Evolutionary conservation across 2,329 filamentous ascomycete genomes (phyloP), one percentile per base, ranked within the genome.

Genomic region (Nigrospora osmanthi): DNA sequence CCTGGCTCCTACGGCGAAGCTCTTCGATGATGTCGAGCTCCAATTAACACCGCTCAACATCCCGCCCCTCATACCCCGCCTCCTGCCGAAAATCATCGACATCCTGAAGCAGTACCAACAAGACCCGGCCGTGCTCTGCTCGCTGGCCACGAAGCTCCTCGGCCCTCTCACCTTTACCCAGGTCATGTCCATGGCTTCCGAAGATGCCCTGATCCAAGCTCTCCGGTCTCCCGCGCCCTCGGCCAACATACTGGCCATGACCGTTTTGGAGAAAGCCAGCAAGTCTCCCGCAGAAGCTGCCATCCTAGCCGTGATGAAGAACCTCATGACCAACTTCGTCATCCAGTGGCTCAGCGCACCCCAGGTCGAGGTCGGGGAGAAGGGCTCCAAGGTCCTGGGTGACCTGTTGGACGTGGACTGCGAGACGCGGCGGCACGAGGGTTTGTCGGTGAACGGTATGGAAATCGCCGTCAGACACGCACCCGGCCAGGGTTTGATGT

Each of bases 1-100:
- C 0, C 58, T 68, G 1, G 57, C 64, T 1, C 62, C 77, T 33
- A 60, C 73, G 47, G 60, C 63, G 11, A 73, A 72, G 51, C 64
- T 82, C 2, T 75, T 83, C 47, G 79, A 82, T 54, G 64, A 78
- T 54, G 71, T 82, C 38, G 72, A 77, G 53, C 69, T 81, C 4
- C 77, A 81, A 54, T 64, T 83, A 14, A 80, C 68, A 36, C 7
- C 19, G 4, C 28, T 59, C 49, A 80, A 79, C 53, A 76, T 70
- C 32, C 69, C 68, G 0, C 63, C 71, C 3, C 61, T 82, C 10
- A 70, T 80, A 19, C 70, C 71, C 16, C 67, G 62, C 2, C 63
- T 82, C 17, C 71, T 83, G 31, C 75, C 76, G 11, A 70, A 67
- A 14, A 65, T 83, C 51, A 73, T 72, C 32, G 58, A 66, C 23